These are phyloP conservation scores for Volvox reticuliferus DNA, from an alignment of 139 green algal genomes.

Conservation along the genomic window DNA sequence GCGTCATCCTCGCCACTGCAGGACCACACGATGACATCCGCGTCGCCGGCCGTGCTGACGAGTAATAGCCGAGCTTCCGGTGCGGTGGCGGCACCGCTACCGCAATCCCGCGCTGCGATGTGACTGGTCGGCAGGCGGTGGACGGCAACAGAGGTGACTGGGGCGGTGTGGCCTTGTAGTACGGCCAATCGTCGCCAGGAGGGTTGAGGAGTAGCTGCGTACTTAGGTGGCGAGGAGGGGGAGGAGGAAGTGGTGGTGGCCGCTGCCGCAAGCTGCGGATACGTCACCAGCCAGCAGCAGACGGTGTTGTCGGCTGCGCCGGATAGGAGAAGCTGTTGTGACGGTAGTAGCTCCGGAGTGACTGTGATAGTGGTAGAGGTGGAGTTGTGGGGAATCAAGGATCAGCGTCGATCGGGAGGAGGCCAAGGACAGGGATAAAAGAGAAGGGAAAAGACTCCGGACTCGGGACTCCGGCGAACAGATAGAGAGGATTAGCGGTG, in stretches of 20 bases:
- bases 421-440: too few species aligned
- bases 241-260: neutral
- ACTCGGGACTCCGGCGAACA: too few species aligned
- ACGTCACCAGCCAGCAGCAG: conserved; percentile 69
- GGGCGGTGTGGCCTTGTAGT: conserved; percentile 63
- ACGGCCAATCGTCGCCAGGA: conserved; percentile 56
- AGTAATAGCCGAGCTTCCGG: conserved; percentile 54
- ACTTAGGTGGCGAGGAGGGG: neutral
- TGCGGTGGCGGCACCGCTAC: too few species aligned
- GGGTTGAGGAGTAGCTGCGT: neutral
- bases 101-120: neutral
- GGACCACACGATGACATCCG: conserved; percentile 68
- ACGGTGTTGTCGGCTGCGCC: conserved; percentile 73
- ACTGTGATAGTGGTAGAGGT: neutral
- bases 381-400: neutral
- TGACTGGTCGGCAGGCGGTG: conserved; percentile 38
- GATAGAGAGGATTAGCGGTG: too few species aligned
- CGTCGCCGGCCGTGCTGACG: conserved; percentile 66
- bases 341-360: neutral
- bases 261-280: neutral
- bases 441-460: too few species aligned
- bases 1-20: conserved; percentile 13
- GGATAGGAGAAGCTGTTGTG: conserved; percentile 60
- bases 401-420: too few species aligned
- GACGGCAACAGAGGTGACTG: conserved; percentile 68